A percentile compares a stretch with the other conserved stretches of the same genome.
Evolutionary conservation across 2,329 filamentous ascomycete genomes (phyloP).

Genomic region (Talaromyces sp.): DNA sequence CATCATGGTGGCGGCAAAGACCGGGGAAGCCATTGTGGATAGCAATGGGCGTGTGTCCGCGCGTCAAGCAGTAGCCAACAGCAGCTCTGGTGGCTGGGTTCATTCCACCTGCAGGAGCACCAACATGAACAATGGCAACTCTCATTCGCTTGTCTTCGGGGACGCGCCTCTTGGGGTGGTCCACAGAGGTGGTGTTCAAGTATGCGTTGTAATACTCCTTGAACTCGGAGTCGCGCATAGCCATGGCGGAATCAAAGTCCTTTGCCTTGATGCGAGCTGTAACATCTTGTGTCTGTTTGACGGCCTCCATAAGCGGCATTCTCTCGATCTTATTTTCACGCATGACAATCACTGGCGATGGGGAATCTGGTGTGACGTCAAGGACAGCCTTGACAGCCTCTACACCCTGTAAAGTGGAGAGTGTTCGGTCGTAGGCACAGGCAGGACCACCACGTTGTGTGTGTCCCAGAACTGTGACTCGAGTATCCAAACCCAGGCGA

Average conservation of each 20-base stretch:
- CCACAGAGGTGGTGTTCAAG: conserved; percentile 80
- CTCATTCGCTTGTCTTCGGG: conserved; percentile 77
- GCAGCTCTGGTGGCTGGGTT: conserved; percentile 92
- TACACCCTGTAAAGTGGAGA: conserved; percentile 87
- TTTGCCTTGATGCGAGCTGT: conserved; percentile 74
- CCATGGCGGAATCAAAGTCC: conserved; percentile 84
- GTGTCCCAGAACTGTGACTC: conserved; percentile 91
- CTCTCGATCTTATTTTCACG: conserved; percentile 96
- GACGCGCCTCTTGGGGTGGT: conserved; percentile 63
- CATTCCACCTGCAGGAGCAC: conserved; percentile 95
- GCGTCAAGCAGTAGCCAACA: conserved; percentile 84
- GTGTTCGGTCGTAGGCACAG: conserved; percentile 89
- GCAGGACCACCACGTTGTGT: conserved; percentile 94
- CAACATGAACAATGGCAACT: conserved; percentile 94
- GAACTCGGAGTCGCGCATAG: conserved; percentile 85
- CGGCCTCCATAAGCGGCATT: conserved; percentile 82
- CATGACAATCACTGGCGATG: conserved; percentile 92
- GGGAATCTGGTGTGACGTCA: conserved; percentile 80
- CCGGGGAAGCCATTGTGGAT: conserved; percentile 97
- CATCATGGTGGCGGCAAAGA: conserved; percentile 81
- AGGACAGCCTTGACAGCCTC: conserved; percentile 90
- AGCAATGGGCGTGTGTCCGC: conserved; percentile 87
- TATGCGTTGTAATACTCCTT: conserved; percentile 88
- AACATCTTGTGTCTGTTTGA: conserved; percentile 78
- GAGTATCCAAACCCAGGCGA: conserved; percentile 77